These are phyloP conservation scores for Chlorella sorokiniana DNA, from an alignment of 139 green algal species.

Conservation along the genomic window DNA sequence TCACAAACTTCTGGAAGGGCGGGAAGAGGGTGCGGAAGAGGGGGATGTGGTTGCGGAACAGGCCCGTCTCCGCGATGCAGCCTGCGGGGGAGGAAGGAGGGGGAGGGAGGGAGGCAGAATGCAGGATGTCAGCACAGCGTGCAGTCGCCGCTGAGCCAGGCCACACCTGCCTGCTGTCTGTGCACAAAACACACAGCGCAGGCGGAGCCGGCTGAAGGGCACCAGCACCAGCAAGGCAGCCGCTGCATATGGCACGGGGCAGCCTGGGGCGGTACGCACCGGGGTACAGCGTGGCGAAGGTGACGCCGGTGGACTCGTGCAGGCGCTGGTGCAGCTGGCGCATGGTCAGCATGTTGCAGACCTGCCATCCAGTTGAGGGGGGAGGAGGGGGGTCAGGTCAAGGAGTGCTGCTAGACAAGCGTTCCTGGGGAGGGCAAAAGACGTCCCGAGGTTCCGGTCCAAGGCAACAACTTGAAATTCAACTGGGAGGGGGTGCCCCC, in stretches of 20 bases:
- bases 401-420: too few relatives aligned
- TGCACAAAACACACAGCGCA: not conserved
- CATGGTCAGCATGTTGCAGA: slow-evolving; percentile 98
- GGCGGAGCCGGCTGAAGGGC: not conserved
- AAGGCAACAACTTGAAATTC: too few relatives aligned
- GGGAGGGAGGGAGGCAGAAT: not conserved
- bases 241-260: too few relatives aligned
- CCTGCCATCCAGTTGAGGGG: too few relatives aligned
- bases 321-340: slow-evolving; percentile 85
- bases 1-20: slow-evolving; percentile 95
- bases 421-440: too few relatives aligned
- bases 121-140: too few relatives aligned
- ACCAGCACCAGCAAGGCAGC: not conserved
- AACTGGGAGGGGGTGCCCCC: too few relatives aligned
- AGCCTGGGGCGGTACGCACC: slow-evolving; percentile 37
- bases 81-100: slow-evolving; percentile 31
- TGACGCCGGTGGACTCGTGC: slow-evolving; percentile 77
- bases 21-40: slow-evolving; percentile 92
- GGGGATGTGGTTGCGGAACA: slow-evolving; percentile 87
- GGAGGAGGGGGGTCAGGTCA: too few relatives aligned
- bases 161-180: too few relatives aligned
- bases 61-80: slow-evolving; percentile 93
- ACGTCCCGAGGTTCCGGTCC: too few relatives aligned
- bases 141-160: too few relatives aligned
- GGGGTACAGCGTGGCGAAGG: slow-evolving; percentile 92